phyloP scores from a whole-genome alignment of 768 basidiomycete species.

The Russula brevipes region DNA sequence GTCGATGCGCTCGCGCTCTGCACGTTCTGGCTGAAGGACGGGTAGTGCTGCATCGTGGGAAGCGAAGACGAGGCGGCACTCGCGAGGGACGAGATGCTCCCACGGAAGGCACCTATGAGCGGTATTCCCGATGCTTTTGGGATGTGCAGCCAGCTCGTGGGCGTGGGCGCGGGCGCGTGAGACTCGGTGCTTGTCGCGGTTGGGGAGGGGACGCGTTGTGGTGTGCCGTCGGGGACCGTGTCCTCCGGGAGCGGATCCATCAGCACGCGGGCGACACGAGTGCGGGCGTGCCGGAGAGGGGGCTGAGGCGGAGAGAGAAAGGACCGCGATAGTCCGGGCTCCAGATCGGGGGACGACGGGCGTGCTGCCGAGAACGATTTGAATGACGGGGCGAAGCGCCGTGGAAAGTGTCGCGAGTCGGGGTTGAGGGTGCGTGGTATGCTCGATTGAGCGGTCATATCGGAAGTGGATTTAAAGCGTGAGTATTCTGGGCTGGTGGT shows the following conservation, averaged over 20 bases:
- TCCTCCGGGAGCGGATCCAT: conserved; percentile 25
- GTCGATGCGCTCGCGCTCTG: conserved; percentile 8
- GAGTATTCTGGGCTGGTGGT: neutral
- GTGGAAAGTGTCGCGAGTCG: neutral
- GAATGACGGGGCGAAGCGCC: conserved; percentile 16
- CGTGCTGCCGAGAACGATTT: conserved; percentile 1
- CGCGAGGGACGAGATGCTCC: conserved; percentile 16
- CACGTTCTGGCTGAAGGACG: conserved; percentile 16
- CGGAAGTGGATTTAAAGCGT: neutral
- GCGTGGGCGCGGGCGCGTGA: conserved; percentile 3
- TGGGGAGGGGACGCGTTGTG: conserved; percentile 8
- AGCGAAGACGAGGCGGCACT: conserved; percentile 15
- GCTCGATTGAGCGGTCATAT: neutral
- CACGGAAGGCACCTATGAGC: conserved; percentile 24
- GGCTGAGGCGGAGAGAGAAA: conserved; percentile 6
- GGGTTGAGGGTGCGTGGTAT: neutral
- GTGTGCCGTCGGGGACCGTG: neutral
- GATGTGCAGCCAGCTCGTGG: conserved; percentile 24
- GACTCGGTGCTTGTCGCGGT: neutral
- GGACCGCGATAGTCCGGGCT: conserved; percentile 9
- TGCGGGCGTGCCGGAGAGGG: conserved; percentile 18
- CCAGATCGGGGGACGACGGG: conserved; percentile 3
- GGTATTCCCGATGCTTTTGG: conserved; percentile 20
- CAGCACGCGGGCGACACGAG: conserved; percentile 17
- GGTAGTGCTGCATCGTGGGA: conserved; percentile 24